Evolutionary conservation across 306 rosid genomes (phyloP).

Genomic region (Leucaena leucocephala): DNA sequence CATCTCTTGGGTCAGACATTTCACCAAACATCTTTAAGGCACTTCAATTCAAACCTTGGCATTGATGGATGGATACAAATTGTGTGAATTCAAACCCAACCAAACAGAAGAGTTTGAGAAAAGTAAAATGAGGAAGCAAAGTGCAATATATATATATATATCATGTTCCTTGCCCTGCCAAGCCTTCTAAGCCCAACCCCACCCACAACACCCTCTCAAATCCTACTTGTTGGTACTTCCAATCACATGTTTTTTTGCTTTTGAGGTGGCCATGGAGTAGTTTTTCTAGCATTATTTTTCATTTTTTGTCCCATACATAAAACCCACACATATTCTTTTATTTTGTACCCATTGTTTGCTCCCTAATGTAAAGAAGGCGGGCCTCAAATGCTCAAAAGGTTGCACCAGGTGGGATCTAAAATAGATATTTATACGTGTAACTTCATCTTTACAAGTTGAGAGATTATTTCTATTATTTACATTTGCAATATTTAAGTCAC

Average conservation of each 20-base stretch:
- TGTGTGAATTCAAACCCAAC: slow-evolving; percentile 4
- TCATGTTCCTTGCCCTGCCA: slow-evolving; percentile 13
- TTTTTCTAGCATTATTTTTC: background rate
- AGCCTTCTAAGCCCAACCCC: background rate
- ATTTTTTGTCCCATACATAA: background rate
- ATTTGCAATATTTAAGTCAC: too few species aligned
- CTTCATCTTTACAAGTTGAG: too few species aligned
- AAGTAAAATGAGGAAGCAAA: slow-evolving; percentile 15
- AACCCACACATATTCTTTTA: too few species aligned
- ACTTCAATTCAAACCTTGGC: slow-evolving; percentile 16
- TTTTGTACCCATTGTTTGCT: too few species aligned
- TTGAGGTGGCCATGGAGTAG: background rate
- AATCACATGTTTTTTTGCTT: background rate
- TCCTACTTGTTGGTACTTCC: background rate
- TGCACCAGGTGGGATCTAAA: too few species aligned
- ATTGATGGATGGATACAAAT: slow-evolving; percentile 5
- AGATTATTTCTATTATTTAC: too few species aligned
- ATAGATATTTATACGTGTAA: too few species aligned
- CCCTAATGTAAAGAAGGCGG: too few species aligned
- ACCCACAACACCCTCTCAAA: background rate
- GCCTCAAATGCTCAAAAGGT: too few species aligned
- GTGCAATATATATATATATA: background rate
- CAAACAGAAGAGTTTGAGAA: slow-evolving; percentile 21
- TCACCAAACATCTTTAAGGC: slow-evolving; percentile 52
- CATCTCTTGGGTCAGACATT: slow-evolving; percentile 41